Percentiles rank a stretch among this genome's conserved stretches.
Conservation (phyloP, 768 basidiomycete genomes). For the Mycena polygramma region DNA sequence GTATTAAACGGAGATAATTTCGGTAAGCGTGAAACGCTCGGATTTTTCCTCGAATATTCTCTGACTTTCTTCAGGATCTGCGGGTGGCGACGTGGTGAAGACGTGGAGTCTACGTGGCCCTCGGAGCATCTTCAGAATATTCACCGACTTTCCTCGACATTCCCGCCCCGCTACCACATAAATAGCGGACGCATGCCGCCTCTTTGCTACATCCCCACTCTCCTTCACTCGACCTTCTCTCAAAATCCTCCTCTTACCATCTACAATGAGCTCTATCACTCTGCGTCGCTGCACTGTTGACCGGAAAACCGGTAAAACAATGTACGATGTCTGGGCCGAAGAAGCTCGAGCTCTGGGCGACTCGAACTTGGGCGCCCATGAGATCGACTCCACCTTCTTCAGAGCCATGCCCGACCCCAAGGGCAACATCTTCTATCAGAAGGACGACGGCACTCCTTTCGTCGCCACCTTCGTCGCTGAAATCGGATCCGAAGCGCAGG, state of each 20-base stretch:
- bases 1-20: too few species aligned
- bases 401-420: background rate
- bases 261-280: background rate
- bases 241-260: too few species aligned
- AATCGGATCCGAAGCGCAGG: conserved; percentile 25
- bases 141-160: too few species aligned
- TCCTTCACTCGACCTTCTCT: background rate
- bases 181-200: background rate
- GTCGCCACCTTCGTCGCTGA: conserved; percentile 21
- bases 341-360: background rate
- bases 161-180: too few species aligned
- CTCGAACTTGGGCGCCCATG: too few species aligned
- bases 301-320: background rate
- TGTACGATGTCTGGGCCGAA: background rate
- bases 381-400: conserved; percentile 1
- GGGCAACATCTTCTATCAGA: conserved; percentile 14
- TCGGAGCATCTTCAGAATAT: too few species aligned
- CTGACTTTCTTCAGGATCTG: conserved; percentile 1
- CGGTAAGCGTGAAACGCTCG: too few species aligned
- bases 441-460: conserved; percentile 3
- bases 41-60: background rate
- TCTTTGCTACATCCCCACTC: background rate
- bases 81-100: too few species aligned
- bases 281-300: conserved; percentile 12
- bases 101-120: too few species aligned